Conservation (phyloP, 768 basidiomycete species). For the Harrya chromipes region DNA sequence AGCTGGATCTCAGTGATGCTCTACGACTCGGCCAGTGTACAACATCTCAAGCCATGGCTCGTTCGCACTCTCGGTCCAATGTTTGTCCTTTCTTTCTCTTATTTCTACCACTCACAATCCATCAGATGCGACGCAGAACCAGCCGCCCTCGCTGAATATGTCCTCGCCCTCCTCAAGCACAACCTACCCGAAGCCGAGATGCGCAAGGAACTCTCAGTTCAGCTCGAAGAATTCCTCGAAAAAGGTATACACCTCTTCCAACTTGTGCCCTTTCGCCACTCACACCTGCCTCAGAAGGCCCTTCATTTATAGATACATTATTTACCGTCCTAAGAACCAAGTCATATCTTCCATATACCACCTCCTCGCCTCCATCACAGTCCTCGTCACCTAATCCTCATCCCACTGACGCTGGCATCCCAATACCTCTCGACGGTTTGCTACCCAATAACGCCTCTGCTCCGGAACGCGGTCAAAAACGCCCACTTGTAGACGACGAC, state of each 20-base stretch:
- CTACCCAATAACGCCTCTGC: conserved; percentile 45
- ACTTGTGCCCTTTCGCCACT: conserved; percentile 4
- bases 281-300: conserved; percentile 48
- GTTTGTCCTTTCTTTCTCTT: conserved; percentile 36
- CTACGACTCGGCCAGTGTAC: conserved; percentile 59
- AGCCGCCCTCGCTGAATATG: conserved; percentile 88
- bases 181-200: conserved; percentile 81
- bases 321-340: conserved; percentile 83
- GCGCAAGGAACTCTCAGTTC: conserved; percentile 68
- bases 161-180: conserved; percentile 89
- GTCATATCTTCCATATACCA: conserved; percentile 76
- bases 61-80: conserved; percentile 88
- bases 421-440: conserved; percentile 72
- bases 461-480: conserved; percentile 60
- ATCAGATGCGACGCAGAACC: conserved; percentile 95
- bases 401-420: conserved; percentile 62
- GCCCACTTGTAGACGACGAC: conserved; percentile 61
- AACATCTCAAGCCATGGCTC: conserved; percentile 84
- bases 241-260: conserved; percentile 52
- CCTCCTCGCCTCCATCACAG: conserved; percentile 38
- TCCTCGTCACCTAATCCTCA: conserved; percentile 35
- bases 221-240: conserved; percentile 92
- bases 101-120: background rate
- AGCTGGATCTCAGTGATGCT: conserved; percentile 44
- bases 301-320: conserved; percentile 77